Percentiles rank a stretch among this genome's conserved stretches.
Evolutionary conservation across 768 basidiomycete genomes (phyloP).

Genomic region (Podaxis mareebaensis): DNA sequence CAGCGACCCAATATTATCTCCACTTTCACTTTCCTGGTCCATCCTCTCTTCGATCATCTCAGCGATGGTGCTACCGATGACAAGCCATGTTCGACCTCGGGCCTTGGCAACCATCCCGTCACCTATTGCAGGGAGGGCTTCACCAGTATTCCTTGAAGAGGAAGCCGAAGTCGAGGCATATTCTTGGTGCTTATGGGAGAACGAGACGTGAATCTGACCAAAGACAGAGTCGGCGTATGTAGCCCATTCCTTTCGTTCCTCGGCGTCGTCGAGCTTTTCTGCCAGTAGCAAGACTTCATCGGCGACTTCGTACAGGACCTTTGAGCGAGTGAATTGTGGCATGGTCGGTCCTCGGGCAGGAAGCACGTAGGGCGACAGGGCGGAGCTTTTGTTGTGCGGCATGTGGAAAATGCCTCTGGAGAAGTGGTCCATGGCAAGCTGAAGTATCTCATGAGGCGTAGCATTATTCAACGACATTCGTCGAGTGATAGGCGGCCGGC

Average conservation of each 20-base stretch:
- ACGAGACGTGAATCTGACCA: conserved; percentile 63
- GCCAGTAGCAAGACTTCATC: conserved; percentile 60
- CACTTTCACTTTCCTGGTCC: conserved; percentile 41
- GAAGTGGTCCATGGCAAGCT: conserved; percentile 68
- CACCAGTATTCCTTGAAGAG: neutral
- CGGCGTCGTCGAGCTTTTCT: conserved; percentile 48
- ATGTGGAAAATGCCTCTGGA: conserved; percentile 70
- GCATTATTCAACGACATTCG: conserved; percentile 17
- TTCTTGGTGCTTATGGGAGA: neutral
- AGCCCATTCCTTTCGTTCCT: conserved; percentile 57
- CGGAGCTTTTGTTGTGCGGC: conserved; percentile 43
- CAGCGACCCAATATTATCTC: conserved; percentile 28
- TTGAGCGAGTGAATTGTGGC: conserved; percentile 17
- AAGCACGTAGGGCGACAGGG: conserved; percentile 20
- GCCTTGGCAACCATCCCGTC: conserved; percentile 36
- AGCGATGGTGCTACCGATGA: conserved; percentile 52
- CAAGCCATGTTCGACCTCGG: conserved; percentile 56
- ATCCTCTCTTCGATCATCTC: conserved; percentile 58
- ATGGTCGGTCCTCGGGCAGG: conserved; percentile 11
- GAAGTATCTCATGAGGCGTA: conserved; percentile 11
- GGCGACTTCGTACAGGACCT: conserved; percentile 52
- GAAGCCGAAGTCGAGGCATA: neutral
- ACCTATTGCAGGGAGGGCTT: neutral
- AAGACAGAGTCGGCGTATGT: conserved; percentile 62
- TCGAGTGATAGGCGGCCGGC: conserved; percentile 20